These are phyloP conservation scores for Batkoa obscura DNA, from an alignment of 371 early-diverging fungal species.

Conservation along the genomic window DNA sequence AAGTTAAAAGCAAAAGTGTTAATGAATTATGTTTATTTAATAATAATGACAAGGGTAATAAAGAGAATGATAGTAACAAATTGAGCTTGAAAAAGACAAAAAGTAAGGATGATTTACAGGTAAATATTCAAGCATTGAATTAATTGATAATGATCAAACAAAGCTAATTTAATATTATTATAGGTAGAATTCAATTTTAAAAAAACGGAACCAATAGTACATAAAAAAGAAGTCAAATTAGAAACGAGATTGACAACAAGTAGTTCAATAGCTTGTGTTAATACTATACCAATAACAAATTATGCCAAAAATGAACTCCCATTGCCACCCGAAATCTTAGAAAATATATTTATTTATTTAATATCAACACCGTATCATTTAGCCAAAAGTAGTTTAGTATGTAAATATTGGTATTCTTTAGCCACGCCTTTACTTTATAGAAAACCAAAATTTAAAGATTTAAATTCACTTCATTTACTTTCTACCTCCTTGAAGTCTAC, in stretches of 20 bases:
- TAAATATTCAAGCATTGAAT: not conserved
- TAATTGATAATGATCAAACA: not conserved
- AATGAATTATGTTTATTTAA: no score
- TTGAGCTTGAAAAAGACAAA: no score
- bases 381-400: not conserved
- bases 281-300: not conserved
- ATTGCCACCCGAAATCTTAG: conserved; percentile 5
- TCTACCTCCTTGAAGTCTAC: not conserved
- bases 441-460: not conserved
- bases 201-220: not conserved
- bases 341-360: not conserved
- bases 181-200: not conserved
- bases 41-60: no score
- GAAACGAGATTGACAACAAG: not conserved
- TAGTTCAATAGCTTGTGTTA: not conserved
- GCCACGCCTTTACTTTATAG: not conserved
- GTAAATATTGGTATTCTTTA: not conserved
- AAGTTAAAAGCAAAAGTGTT: no score
- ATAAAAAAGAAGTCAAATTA: not conserved
- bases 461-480: not conserved
- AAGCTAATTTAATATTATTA: not conserved
- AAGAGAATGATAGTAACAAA: no score
- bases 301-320: not conserved
- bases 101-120: conserved; percentile 6
- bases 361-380: not conserved